These are phyloP conservation scores for Ceratobasidium sp. DNA, from an alignment of 1,284 basidiomycete species.

Conservation along the genomic window DNA sequence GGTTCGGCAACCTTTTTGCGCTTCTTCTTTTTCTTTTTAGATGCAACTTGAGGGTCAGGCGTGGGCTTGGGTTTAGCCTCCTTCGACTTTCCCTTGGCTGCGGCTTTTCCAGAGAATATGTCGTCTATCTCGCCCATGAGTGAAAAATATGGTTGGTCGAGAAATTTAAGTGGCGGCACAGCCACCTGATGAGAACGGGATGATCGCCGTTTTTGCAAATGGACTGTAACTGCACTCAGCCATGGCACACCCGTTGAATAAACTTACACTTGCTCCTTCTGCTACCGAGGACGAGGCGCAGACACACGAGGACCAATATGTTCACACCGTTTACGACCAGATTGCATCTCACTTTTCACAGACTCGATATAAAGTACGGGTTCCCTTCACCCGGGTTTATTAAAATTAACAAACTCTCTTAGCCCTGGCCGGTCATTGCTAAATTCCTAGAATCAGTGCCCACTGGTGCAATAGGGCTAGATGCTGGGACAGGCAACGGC, in stretches of 20 bases:
- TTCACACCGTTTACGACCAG: slow-evolving; percentile 85
- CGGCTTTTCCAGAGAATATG: slow-evolving; percentile 64
- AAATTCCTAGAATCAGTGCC: slow-evolving; percentile 77
- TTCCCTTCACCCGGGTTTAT: slow-evolving; percentile 1
- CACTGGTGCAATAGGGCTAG: slow-evolving; percentile 82
- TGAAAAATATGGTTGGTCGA: background rate
- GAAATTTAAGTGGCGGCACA: slow-evolving; percentile 4
- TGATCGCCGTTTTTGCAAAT: background rate
- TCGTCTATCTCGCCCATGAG: slow-evolving; percentile 68
- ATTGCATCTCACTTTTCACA: slow-evolving; percentile 93
- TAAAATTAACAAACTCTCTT: slow-evolving; percentile 43
- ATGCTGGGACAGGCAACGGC: slow-evolving; percentile 96
- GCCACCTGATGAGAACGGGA: slow-evolving; percentile 4
- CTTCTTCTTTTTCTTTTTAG: slow-evolving; percentile 52
- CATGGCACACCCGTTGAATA: slow-evolving; percentile 29
- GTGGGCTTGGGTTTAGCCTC: slow-evolving; percentile 41
- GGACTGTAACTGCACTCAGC: background rate
- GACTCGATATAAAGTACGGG: slow-evolving; percentile 85
- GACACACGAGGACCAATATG: slow-evolving; percentile 68
- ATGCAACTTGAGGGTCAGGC: slow-evolving; percentile 48
- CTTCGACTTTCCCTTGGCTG: slow-evolving; percentile 45
- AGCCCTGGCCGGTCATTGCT: slow-evolving; percentile 95
- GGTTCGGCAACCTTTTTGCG: slow-evolving; percentile 48
- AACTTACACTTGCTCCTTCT: slow-evolving; percentile 25
- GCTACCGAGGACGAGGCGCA: slow-evolving; percentile 1